Conservation (phyloP, 306 rosid species). For the Cicer judaicum region DNA sequence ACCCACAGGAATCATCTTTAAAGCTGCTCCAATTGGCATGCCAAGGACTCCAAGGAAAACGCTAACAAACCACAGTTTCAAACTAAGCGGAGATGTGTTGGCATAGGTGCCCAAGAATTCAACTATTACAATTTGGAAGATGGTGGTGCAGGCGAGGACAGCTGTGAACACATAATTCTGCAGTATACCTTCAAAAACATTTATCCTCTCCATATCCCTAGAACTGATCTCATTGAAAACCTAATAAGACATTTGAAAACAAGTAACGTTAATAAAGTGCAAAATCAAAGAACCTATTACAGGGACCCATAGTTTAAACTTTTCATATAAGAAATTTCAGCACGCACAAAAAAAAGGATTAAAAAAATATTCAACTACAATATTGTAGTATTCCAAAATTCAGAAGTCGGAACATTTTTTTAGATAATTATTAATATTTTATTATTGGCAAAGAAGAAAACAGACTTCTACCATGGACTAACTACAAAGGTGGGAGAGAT, state of each 20-base stretch:
- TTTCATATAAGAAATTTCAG: conserved; percentile 19
- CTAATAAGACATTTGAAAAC: conserved; percentile 52
- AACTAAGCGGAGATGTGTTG: conserved; percentile 78
- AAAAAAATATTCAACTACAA: conserved; percentile 16
- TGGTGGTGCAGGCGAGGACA: conserved; percentile 70
- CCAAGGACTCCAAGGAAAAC: conserved; percentile 81
- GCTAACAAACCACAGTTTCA: conserved; percentile 69
- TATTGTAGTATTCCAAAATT: conserved; percentile 1
- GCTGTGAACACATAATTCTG: conserved; percentile 79
- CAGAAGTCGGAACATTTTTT: neutral
- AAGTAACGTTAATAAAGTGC: conserved; percentile 18
- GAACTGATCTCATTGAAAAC: conserved; percentile 96
- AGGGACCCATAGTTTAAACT: conserved; percentile 8
- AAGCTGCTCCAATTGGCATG: conserved; percentile 88
- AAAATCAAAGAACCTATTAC: conserved; percentile 15
- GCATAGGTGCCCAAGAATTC: conserved; percentile 87
- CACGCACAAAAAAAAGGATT: neutral
- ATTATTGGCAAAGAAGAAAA: conserved; percentile 25
- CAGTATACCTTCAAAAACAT: conserved; percentile 81
- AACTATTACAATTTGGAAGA: conserved; percentile 85
- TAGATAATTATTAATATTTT: neutral
- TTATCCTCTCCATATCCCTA: conserved; percentile 96
- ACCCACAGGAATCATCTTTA: conserved; percentile 78
- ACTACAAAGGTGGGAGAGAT: conserved; percentile 13
- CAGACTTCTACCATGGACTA: conserved; percentile 8